Evolutionary conservation across 352 stramenopile species (phyloP), one percentile per base, ranked within the genome.

Genomic region (Blastocystis sp.): DNA sequence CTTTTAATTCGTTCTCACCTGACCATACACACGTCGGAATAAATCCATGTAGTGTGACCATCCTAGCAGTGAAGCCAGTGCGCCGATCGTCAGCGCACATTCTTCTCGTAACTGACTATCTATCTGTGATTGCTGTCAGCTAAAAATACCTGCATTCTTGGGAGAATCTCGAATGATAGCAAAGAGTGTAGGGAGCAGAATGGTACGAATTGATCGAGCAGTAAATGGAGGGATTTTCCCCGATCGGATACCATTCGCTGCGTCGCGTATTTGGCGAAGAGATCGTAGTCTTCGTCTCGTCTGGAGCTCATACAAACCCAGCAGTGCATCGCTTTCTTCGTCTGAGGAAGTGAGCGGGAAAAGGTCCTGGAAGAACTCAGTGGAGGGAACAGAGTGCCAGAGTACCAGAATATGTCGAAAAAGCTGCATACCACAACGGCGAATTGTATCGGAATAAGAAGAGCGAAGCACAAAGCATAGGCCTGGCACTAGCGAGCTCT

Each of bases 41-140:
- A 85, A 43, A 24, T 47, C 54, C 73, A 85, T 53, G 56, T 85
- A 85, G 39, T 85, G 43, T 20, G 26, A 39, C 73, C 73, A 85
- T n/a, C 37, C 68, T 37, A 85, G 53, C 73, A 68, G 56, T 11
- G 43, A 54, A 3, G 47, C 47, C 24, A 85, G 9, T 3, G 37
- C 43, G 9, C 50, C 53, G 16, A 85, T 39, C 30, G 53, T 69
- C 26, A 54, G 2, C 16, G 73, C 73, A 45, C 73, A 85, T 30
- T 85, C 73, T 43, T 85, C 73, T 11, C 73, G 73, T 2, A 85
- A 18, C 39, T 34, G 11, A 24, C 20, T 62, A 11, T 85, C 73
- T 81, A 63, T 3, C 11, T 41, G 7, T 64, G 11, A 81, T 64
- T 4, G 30, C 45, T 18, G 0, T 37, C n/a, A n/a, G 45, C 20